phyloP scores from a whole-genome alignment of 176 grass and related monocot species.

The Chloris gayana region DNA sequence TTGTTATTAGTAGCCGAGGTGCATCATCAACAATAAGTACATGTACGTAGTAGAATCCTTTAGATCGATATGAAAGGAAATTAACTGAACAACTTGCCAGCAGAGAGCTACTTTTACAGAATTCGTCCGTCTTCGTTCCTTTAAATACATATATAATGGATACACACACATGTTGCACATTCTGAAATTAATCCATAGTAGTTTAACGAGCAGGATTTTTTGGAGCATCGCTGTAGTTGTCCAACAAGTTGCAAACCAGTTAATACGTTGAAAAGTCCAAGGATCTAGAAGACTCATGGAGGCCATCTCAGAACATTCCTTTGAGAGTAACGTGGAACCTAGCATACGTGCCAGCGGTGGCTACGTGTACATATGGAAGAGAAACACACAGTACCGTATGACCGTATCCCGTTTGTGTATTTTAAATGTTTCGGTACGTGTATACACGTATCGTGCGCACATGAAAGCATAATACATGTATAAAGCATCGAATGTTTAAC shows the following conservation, averaged over 20 bases:
- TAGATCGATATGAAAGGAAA: not conserved
- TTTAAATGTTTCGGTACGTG: no score
- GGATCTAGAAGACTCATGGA: conserved; percentile 34
- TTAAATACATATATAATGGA: not conserved
- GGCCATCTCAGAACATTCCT: conserved; percentile 25
- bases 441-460: no score
- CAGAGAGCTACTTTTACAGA: not conserved
- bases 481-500: not conserved
- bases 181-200: not conserved
- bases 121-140: not conserved
- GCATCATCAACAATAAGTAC: conserved; percentile 9
- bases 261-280: conserved; percentile 30
- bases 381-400: no score
- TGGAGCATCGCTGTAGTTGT: not conserved
- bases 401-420: no score
- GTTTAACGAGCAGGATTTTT: not conserved
- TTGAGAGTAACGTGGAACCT: not conserved
- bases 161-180: conserved; percentile 14
- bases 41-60: not conserved
- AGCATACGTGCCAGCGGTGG: not conserved
- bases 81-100: not conserved
- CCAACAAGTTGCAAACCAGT: not conserved
- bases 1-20: not conserved
- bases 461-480: no score
- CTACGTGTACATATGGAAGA: not conserved